Percentiles rank a stretch among this genome's conserved stretches.
These are phyloP conservation scores for Leccinum ochraceum DNA, from an alignment of 768 basidiomycete genomes.

Conservation along the genomic window DNA sequence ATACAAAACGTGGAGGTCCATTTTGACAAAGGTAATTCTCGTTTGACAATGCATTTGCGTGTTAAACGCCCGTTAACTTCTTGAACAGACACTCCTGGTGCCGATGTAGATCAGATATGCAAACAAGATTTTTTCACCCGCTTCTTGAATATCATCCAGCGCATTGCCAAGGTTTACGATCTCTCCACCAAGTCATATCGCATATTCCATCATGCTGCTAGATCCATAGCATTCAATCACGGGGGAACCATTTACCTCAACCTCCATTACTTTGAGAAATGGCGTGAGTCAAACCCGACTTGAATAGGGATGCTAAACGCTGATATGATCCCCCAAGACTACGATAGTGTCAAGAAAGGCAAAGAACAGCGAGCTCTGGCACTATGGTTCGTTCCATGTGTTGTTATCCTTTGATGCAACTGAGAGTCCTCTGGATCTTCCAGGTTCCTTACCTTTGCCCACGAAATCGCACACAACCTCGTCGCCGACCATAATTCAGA, in stretches of 20 bases:
- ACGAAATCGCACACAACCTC: background rate
- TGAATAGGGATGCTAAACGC: background rate
- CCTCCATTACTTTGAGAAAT: background rate
- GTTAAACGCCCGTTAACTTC: background rate
- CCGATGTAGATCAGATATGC: constrained; percentile 36
- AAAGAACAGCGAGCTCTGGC: background rate
- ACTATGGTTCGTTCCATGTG: background rate
- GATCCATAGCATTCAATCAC: background rate
- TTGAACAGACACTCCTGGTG: constrained; percentile 45
- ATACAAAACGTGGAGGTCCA: constrained; percentile 61
- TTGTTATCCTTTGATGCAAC: background rate
- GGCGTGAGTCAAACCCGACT: background rate
- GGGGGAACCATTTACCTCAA: background rate
- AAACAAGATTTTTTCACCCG: constrained; percentile 52
- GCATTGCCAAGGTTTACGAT: constrained; percentile 60
- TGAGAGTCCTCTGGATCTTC: background rate
- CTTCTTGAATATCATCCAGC: constrained; percentile 66
- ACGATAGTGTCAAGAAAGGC: background rate
- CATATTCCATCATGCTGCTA: background rate
- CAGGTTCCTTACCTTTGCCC: background rate
- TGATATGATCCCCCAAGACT: background rate
- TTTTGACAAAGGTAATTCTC: constrained; percentile 49
- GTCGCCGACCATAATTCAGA: background rate
- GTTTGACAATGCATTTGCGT: background rate
- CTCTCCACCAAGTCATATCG: constrained; percentile 46